Evolutionary conservation across 805 yeast genomes (phyloP).

Genomic region (Wickerhamiella occidentalis): DNA sequence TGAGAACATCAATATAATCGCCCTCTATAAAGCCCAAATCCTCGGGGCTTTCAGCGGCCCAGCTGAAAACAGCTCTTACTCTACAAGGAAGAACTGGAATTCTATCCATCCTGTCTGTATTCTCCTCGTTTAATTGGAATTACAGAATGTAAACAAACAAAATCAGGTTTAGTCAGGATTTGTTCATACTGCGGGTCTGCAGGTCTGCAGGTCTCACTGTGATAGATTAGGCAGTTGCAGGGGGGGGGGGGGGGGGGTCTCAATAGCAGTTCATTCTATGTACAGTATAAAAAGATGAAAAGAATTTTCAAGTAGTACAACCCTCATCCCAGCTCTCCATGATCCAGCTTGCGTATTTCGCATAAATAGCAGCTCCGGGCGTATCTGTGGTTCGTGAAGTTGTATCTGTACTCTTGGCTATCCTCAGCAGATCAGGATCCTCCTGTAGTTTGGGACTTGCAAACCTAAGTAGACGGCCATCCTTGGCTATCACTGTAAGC

Average conservation of each 20-base stretch:
- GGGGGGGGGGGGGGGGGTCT: too few species aligned
- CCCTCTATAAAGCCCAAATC: slow-evolving; percentile 93
- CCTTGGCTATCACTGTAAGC: background rate
- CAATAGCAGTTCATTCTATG: too few species aligned
- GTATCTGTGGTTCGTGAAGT: background rate
- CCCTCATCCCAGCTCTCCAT: slow-evolving; percentile 1
- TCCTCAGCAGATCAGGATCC: background rate
- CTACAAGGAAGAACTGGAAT: slow-evolving; percentile 42
- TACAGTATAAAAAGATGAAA: too few species aligned
- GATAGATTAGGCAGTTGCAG: too few species aligned
- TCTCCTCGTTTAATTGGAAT: background rate
- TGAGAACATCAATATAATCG: slow-evolving; percentile 73
- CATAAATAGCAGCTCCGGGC: background rate
- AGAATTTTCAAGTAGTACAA: background rate
- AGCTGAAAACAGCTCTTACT: slow-evolving; percentile 74
- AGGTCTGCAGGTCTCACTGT: background rate
- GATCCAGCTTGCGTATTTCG: slow-evolving; percentile 5
- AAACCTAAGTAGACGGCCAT: background rate
- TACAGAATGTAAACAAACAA: slow-evolving; percentile 9
- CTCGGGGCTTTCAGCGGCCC: slow-evolving; percentile 85
- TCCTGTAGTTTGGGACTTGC: background rate
- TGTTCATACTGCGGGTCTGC: slow-evolving; percentile 1
- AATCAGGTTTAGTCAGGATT: background rate
- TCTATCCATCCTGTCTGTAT: background rate
- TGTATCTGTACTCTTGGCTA: background rate